Percentiles rank a stretch among this genome's conserved stretches.
Conservation (phyloP, 2,329 filamentous ascomycete genomes). For the Trichoderma pleuroti region DNA sequence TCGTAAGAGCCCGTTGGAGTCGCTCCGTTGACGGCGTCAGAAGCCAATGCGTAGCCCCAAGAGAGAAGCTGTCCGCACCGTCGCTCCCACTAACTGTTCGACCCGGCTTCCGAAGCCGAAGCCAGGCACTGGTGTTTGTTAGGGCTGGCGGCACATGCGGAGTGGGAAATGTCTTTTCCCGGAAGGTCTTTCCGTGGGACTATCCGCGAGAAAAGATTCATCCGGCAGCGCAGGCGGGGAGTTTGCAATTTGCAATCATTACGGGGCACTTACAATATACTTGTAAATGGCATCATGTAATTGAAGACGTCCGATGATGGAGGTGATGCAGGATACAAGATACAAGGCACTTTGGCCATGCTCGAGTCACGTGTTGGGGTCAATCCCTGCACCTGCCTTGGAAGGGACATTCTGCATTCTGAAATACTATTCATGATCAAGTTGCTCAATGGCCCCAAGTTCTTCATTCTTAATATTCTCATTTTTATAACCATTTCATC, state of each 20-base stretch:
- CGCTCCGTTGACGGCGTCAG: background rate
- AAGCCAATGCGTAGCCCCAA: background rate
- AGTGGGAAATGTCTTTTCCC: slow-evolving; percentile 10
- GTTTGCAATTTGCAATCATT: background rate
- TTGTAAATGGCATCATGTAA: background rate
- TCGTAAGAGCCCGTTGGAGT: background rate
- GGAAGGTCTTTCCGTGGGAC: background rate
- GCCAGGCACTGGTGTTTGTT: background rate
- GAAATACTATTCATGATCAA: background rate
- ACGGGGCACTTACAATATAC: background rate
- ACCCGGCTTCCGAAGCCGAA: slow-evolving; percentile 14
- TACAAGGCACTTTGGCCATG: background rate
- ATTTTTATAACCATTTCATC: background rate
- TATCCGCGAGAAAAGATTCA: slow-evolving; percentile 4
- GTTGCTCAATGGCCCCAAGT: background rate
- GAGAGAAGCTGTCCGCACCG: background rate
- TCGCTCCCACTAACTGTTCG: background rate
- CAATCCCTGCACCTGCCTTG: background rate
- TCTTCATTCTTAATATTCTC: background rate
- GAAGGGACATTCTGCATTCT: background rate
- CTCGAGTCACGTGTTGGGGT: background rate
- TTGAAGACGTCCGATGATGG: background rate
- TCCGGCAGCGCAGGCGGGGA: slow-evolving; percentile 2
- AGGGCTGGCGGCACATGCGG: background rate
- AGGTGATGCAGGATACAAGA: background rate